Base-by-base conservation (phyloP, 2,329 filamentous ascomycete genomes). In the Raffaelea albimanens region DNA sequence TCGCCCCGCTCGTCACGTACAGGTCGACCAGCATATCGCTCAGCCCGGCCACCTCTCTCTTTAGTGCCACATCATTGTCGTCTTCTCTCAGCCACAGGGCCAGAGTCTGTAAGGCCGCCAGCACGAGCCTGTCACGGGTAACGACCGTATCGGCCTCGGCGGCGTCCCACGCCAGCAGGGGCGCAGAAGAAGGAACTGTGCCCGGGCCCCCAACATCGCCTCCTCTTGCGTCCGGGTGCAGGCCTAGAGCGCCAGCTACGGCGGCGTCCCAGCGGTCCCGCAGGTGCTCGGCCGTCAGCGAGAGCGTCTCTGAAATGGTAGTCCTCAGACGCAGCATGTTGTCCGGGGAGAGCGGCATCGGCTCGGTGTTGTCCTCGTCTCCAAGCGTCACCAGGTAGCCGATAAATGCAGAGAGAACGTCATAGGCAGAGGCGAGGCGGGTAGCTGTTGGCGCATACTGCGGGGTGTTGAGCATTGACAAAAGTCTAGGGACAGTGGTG, bases 1-100 rank as follows among this genome's bases (percentile, higher is more conserved):
- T 13, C 7, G 25, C 13, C 25, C 7, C 25, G 25, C 25, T 29
- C 25, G 25, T 21, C 33, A 66, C 66, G 59, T 85, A 85, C 1
- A 85, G 64, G 13, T 82, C 78, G 45, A 83, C 58, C 29, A 85
- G 67, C 68, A 85, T 74, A 53, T 85, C 82, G 50, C 71, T 72
- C 44, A 85, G 61, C 0, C 78, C 80, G 0, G 72, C 69, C 11
- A 72, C 73, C 55, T 82, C 75, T 43, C 67, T 71, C 11, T 79
- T 66, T 36, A 85, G 57, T 8, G 66, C 62, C 14, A 79, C 73
- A n/a, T n/a, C n/a, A 38, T 78, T 79, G 38, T 85, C 81, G 48
- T 86, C 82, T 52, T 86, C 82, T 8, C 78, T 69, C n/a, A 85
- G 64, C 83, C 83, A 86, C 18, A 85, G 69, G 1, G 79, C 72